Base-by-base conservation (phyloP, 2,329 filamentous ascomycete species). In the Pseudogymnoascus sp. region DNA sequence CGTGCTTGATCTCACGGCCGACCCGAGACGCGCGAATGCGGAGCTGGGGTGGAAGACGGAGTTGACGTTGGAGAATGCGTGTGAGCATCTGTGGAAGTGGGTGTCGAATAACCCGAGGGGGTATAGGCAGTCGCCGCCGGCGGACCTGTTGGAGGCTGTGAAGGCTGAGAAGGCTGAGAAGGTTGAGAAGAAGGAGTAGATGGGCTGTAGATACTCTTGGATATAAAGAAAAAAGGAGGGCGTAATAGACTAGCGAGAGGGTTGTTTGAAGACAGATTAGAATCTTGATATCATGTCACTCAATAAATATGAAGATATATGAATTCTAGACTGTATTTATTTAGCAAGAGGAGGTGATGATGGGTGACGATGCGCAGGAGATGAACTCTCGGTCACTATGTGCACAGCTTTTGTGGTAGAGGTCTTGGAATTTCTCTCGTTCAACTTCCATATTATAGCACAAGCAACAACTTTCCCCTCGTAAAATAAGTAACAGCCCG, bases 51-150 rank as follows among this genome's bases (percentile, higher is more conserved):
- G 95, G 95, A 93, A 93, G 82, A 93, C 95, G 1, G 85, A 96
- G 79, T 82, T 89, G 65, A 93, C 90, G 19, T 86, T 99, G 75
- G 93, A 98, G 79, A 87, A 96, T 76, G 93, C 93, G 25, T 99
- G 95, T 76, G 86, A 88, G 70, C 92, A 99, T 77, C 82, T 99
- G 69, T 99, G 95, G 95, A 88, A 87, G 73, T 99, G 95, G 95
- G 96, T 96, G 14, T 83, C 89, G 79, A 98, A 97, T 79, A 98
- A 98, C 80, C 95, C 95, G 23, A 87, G 93, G 79, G 95, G 95
- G 21, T 98, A 98, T 80, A 85, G 90, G 69, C 93, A 98, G 79
- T 83, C 92, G 69, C 92, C 93, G n/a, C 93, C 95, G 0, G 83
- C 90, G 69, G 86, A 90, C 77, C 83, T 98, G 71, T 74, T 97